phyloP scores from a whole-genome alignment of 2,329 filamentous ascomycete species.

The Rhynchosporium graminicola region DNA sequence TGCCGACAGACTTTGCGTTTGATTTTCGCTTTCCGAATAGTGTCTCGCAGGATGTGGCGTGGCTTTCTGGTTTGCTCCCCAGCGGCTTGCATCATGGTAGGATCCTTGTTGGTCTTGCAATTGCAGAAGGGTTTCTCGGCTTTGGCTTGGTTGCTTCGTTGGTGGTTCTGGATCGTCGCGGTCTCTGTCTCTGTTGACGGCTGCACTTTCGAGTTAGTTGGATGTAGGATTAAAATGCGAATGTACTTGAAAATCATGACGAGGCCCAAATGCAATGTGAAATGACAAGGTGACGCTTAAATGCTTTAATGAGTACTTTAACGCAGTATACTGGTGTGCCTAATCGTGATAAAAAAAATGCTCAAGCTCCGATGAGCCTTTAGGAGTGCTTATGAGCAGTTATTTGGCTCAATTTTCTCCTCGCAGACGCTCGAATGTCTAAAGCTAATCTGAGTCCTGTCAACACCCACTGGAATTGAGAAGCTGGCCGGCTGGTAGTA shows the following conservation, averaged over 20 bases:
- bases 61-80: neutral
- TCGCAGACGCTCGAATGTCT: too few species aligned
- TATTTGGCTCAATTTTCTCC: too few species aligned
- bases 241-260: neutral
- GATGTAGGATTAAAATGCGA: neutral
- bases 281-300: neutral
- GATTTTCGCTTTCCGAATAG: neutral
- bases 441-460: too few species aligned
- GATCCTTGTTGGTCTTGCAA: conserved; percentile 8
- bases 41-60: conserved; percentile 2
- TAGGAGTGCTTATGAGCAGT: too few species aligned
- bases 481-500: too few species aligned
- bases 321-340: too few species aligned
- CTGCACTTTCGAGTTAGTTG: conserved; percentile 9
- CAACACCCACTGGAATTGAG: too few species aligned
- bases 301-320: too few species aligned
- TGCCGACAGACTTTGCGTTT: neutral
- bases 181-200: conserved; percentile 1
- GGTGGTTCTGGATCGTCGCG: conserved; percentile 1
- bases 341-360: too few species aligned
- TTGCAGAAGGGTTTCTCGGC: conserved; percentile 6
- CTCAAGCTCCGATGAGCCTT: too few species aligned
- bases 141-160: conserved; percentile 5
- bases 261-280: neutral
- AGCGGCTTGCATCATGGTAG: conserved; percentile 11